These are phyloP conservation scores for Benincasa hispida DNA, from an alignment of 306 rosid genomes.

Conservation along the genomic window DNA sequence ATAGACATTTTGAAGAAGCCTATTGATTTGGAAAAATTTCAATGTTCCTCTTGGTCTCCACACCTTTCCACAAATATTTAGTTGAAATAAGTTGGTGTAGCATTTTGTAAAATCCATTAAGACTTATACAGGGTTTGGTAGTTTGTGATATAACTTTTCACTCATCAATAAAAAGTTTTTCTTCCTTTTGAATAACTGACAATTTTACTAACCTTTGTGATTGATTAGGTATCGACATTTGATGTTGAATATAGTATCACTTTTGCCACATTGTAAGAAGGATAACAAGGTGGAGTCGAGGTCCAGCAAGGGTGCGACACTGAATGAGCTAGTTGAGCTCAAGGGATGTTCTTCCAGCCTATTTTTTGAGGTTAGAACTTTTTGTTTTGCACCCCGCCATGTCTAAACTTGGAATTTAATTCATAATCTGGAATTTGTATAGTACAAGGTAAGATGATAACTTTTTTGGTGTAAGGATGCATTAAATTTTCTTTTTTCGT, in stretches of 20 bases:
- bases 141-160: neutral
- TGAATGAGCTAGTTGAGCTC: slow-evolving; percentile 88
- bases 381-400: neutral
- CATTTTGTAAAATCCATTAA: neutral
- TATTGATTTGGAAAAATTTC: neutral
- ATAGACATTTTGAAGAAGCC: neutral
- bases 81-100: neutral
- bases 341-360: slow-evolving; percentile 65
- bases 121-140: neutral
- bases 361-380: slow-evolving; percentile 60
- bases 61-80: neutral
- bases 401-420: neutral
- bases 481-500: neutral
- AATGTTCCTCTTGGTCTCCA: neutral
- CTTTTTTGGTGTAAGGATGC: neutral
- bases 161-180: too few species aligned
- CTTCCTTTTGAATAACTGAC: too few species aligned
- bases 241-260: slow-evolving; percentile 83
- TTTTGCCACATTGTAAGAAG: slow-evolving; percentile 89
- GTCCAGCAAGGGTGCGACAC: slow-evolving; percentile 69
- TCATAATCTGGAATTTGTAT: neutral
- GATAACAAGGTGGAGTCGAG: slow-evolving; percentile 88
- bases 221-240: slow-evolving; percentile 72
- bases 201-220: neutral
- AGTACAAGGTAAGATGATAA: neutral